Evolutionary conservation across 2,329 filamentous ascomycete genomes (phyloP), one percentile per base, ranked within the genome.

Genomic region (Epichloe gansuensis): DNA sequence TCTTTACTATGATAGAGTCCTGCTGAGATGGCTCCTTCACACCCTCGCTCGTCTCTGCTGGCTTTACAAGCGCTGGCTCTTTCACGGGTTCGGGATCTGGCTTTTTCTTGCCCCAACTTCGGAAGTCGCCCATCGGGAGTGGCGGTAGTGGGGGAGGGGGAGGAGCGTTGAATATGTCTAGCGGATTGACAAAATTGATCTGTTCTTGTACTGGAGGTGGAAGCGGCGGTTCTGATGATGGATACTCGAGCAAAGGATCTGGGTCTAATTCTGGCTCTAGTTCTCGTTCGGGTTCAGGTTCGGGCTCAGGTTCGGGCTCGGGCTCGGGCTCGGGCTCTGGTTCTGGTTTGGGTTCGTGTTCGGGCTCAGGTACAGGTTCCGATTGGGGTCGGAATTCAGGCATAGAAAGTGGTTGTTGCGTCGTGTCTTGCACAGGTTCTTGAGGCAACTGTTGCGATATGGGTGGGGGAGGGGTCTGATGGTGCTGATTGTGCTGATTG

Each of bases 181-280:
- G 65, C 41, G 68, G 57, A 42, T 68, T 71, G 38, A 70, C 68
- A 57, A 66, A 70, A 44, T 66, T 61, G 49, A 64, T 47, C 15
- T 55, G 52, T 36, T 60, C 53, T 17, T 49, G 52, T 34, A 50
- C 36, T 9, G 53, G 47, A 47, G 51, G 47, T 13, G 44, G 46
- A 7, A 51, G 49, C 8, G 51, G 50, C 12, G 40, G 44, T 38
- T 51, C 47, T 11, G 41, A 4, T 23, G 42, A 13, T 25, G 49
- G 45, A 25, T 45, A 8, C 21, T 51, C 48, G 23, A 38, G 12
- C 17, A 38, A 35, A n/a, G 43, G n/a, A n/a, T 41, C 11, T 34
- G 49, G 47, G 25, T 53, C 21, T 17, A 6, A 35, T 34, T 50
- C 35, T 0, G 31, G 31, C 4, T 43, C 47, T 27, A 27, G 31